Conservation (phyloP, 1,284 basidiomycete genomes). For the Coniferiporia weirii region DNA sequence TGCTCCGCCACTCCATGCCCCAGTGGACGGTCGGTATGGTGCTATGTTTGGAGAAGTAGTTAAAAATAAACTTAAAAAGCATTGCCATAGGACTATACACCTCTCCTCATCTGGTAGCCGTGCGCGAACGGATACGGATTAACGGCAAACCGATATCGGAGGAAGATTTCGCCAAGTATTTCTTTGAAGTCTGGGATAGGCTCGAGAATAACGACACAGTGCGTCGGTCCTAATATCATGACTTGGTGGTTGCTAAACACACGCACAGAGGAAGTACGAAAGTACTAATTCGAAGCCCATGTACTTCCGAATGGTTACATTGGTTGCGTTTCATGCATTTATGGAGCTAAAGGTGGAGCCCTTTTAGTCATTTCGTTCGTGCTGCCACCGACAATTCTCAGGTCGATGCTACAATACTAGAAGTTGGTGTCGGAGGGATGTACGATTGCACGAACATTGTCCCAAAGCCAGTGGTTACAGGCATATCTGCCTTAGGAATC, state of each 20-base stretch:
- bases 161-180: slow-evolving; percentile 83
- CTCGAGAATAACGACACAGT: slow-evolving; percentile 69
- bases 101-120: slow-evolving; percentile 94
- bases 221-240: slow-evolving; percentile 11
- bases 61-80: too few relatives aligned
- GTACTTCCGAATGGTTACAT: slow-evolving; percentile 93
- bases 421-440: slow-evolving; percentile 94
- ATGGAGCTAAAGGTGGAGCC: slow-evolving; percentile 58
- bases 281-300: slow-evolving; percentile 73
- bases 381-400: slow-evolving; percentile 22
- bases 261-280: slow-evolving; percentile 45
- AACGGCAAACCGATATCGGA: slow-evolving; percentile 90
- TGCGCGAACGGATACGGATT: slow-evolving; percentile 92
- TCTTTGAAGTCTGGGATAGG: slow-evolving; percentile 96
- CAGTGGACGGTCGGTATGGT: slow-evolving; percentile 65
- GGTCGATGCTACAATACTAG: slow-evolving; percentile 88
- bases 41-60: neutral
- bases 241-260: slow-evolving; percentile 4
- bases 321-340: slow-evolving; percentile 92
- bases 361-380: neutral
- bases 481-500: slow-evolving; percentile 86
- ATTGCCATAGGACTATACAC: slow-evolving; percentile 76
- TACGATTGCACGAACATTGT: slow-evolving; percentile 98
- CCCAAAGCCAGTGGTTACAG: slow-evolving; percentile 84
- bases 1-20: slow-evolving; percentile 59